These are phyloP conservation scores for Rosa chinensis DNA, from an alignment of 306 rosid genomes.

Conservation along the genomic window DNA sequence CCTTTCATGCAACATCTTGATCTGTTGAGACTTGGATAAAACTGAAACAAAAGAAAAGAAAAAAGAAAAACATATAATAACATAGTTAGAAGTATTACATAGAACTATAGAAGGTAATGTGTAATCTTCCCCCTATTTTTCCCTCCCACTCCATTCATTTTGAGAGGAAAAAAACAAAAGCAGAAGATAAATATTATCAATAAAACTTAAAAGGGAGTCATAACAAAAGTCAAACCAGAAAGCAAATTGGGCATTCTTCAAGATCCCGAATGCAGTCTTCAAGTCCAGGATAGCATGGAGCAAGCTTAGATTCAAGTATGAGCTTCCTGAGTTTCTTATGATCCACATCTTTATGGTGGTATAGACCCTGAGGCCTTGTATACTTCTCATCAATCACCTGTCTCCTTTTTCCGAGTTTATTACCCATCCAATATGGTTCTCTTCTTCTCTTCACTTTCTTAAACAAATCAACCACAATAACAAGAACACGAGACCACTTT, in stretches of 20 bases:
- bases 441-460: conserved; percentile 29
- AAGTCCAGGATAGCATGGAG: conserved; percentile 97
- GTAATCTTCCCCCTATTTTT: not conserved
- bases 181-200: not conserved
- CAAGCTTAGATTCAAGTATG: conserved; percentile 91
- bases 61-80: conserved; percentile 15
- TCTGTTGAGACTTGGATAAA: conserved; percentile 97
- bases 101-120: not conserved
- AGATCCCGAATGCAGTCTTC: conserved; percentile 64
- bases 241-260: conserved; percentile 99
- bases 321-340: conserved; percentile 96
- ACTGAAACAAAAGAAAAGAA: conserved; percentile 39
- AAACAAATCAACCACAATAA: conserved; percentile 30
- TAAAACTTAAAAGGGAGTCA: conserved; percentile 5
- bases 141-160: not conserved
- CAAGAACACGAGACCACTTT: conserved; percentile 28
- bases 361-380: conserved; percentile 95
- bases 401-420: conserved; percentile 92
- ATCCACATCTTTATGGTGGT: conserved; percentile 95
- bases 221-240: conserved; percentile 61
- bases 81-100: conserved; percentile 25
- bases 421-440: conserved; percentile 72
- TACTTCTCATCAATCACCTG: conserved; percentile 91
- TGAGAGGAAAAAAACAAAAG: not conserved
- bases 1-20: conserved; percentile 99